These are phyloP conservation scores for Alternaria sp. DNA, from an alignment of 2,329 filamentous ascomycete species.

Conservation along the genomic window DNA sequence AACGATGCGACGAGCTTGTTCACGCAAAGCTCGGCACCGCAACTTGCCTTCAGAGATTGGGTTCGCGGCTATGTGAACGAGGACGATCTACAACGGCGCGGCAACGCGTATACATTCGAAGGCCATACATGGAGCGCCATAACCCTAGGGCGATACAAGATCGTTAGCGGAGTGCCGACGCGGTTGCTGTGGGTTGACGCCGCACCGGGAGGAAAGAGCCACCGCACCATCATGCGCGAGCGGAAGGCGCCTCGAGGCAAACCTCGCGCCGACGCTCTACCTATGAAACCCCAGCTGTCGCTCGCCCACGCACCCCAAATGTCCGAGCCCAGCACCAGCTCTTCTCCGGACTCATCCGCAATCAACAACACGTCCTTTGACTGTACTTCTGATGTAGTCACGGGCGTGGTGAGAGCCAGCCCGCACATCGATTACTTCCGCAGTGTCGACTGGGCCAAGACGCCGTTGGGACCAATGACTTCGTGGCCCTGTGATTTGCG, in stretches of 20 bases:
- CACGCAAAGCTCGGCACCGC: constrained; percentile 21
- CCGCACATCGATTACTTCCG: constrained; percentile 74
- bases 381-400: constrained; percentile 21
- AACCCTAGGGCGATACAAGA: constrained; percentile 30
- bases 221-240: constrained; percentile 11
- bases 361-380: constrained; percentile 21
- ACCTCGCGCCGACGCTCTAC: constrained; percentile 52
- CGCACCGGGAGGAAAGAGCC: constrained; percentile 5
- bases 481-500: constrained; percentile 74
- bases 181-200: constrained; percentile 21
- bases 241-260: constrained; percentile 55
- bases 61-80: constrained; percentile 23
- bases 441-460: constrained; percentile 74
- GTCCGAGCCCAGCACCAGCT: neutral
- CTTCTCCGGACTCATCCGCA: neutral
- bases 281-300: constrained; percentile 38
- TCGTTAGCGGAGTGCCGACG: constrained; percentile 42
- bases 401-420: neutral
- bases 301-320: neutral
- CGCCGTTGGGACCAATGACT: constrained; percentile 75
- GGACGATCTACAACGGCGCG: constrained; percentile 18
- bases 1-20: constrained; percentile 25
- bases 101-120: constrained; percentile 35
- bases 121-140: constrained; percentile 41
- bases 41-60: constrained; percentile 42